Conservation (phyloP, 768 basidiomycete species). For the Pisolithus sp. region DNA sequence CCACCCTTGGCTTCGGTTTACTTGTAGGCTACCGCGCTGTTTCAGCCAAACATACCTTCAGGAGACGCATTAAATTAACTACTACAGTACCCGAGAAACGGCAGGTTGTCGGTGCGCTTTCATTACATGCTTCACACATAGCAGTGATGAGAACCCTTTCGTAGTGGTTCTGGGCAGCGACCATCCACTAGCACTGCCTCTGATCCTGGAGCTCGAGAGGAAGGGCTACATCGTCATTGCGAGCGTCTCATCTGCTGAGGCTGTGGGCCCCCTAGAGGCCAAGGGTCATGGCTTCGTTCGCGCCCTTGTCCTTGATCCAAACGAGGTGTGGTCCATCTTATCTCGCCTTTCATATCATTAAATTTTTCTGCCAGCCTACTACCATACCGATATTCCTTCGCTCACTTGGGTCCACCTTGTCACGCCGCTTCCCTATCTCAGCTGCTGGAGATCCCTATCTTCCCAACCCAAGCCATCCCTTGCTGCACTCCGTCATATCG, state of each 20-base stretch:
- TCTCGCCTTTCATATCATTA: not conserved
- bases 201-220: constrained; percentile 68
- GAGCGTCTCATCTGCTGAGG: constrained; percentile 65
- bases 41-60: constrained; percentile 16
- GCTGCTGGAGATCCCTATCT: constrained; percentile 76
- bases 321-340: constrained; percentile 44
- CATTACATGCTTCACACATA: not conserved
- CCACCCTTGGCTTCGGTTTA: constrained; percentile 56
- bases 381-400: constrained; percentile 73
- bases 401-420: constrained; percentile 72
- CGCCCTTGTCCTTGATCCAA: constrained; percentile 75
- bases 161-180: constrained; percentile 81
- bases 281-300: constrained; percentile 70
- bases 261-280: constrained; percentile 58
- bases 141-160: constrained; percentile 1
- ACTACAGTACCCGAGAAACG: constrained; percentile 34
- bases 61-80: constrained; percentile 19
- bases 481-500: constrained; percentile 75
- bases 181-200: constrained; percentile 58
- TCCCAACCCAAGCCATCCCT: constrained; percentile 55
- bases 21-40: constrained; percentile 47
- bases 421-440: constrained; percentile 76
- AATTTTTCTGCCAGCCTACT: constrained; percentile 44
- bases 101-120: constrained; percentile 38
- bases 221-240: constrained; percentile 80